A percentile compares a stretch with the other conserved stretches of the same genome.
These are phyloP conservation scores for Neoboletus brunneissimus DNA, from an alignment of 768 basidiomycete genomes.

Conservation along the genomic window DNA sequence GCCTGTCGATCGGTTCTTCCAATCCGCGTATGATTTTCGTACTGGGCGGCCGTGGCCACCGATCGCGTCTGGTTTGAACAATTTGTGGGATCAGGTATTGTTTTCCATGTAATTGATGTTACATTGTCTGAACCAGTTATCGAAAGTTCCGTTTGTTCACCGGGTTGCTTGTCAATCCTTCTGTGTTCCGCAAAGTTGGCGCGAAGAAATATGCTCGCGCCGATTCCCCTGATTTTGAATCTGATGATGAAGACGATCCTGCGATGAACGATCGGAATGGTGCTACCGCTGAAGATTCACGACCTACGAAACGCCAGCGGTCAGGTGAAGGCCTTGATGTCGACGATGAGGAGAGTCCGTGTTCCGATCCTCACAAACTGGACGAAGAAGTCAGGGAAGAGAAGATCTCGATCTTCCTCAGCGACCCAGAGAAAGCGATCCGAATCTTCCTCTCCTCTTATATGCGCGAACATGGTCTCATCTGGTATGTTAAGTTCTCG, in stretches of 20 bases:
- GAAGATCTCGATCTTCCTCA: conserved; percentile 51
- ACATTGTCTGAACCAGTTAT: conserved; percentile 7
- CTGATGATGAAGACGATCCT: conserved; percentile 27
- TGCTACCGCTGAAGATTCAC: background rate
- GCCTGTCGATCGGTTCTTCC: conserved; percentile 53
- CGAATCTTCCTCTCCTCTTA: conserved; percentile 70
- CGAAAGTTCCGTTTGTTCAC: conserved; percentile 58
- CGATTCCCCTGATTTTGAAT: conserved; percentile 35
- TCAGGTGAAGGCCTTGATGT: conserved; percentile 8
- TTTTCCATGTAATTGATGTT: background rate
- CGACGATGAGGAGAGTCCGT: conserved; percentile 34
- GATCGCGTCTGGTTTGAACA: conserved; percentile 30
- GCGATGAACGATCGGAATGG: conserved; percentile 5
- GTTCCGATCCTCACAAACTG: conserved; percentile 31
- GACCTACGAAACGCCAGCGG: conserved; percentile 28
- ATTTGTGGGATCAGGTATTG: conserved; percentile 66
- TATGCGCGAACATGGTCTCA: conserved; percentile 63
- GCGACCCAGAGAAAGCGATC: conserved; percentile 55
- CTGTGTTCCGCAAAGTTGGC: conserved; percentile 31
- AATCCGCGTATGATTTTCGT: conserved; percentile 59
- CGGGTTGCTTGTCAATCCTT: conserved; percentile 53
- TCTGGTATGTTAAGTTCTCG: conserved; percentile 48
- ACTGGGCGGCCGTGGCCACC: conserved; percentile 39
- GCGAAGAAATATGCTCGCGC: conserved; percentile 31
- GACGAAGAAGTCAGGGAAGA: conserved; percentile 41